phyloP scores from a whole-genome alignment of 2,329 filamentous ascomycete species.

The Penicillium sp. region DNA sequence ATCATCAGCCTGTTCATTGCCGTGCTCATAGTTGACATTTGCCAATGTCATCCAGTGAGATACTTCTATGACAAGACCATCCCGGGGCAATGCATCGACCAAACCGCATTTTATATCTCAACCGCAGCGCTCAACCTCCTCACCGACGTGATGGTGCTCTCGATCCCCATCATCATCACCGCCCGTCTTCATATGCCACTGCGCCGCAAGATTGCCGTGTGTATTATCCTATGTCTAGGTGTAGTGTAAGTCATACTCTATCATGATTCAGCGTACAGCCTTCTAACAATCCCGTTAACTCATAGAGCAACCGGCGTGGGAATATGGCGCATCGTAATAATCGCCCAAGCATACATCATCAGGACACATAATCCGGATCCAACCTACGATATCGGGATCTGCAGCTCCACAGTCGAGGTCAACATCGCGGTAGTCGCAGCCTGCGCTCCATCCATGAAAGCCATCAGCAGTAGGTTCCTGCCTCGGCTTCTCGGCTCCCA shows the following conservation, averaged over 20 bases:
- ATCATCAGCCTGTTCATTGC: slow-evolving; percentile 24
- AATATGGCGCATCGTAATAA: slow-evolving; percentile 30
- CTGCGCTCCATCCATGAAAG: slow-evolving; percentile 31
- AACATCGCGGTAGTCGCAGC: slow-evolving; percentile 32
- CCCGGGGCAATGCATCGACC: slow-evolving; percentile 29
- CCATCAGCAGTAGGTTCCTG: slow-evolving; percentile 18
- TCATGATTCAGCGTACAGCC: too few species aligned
- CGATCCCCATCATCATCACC: slow-evolving; percentile 34
- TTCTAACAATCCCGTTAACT: background rate
- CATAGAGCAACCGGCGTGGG: slow-evolving; percentile 30
- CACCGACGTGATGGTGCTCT: slow-evolving; percentile 32
- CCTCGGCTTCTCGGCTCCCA: slow-evolving; percentile 21
- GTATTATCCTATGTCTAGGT: slow-evolving; percentile 30
- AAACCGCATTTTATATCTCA: slow-evolving; percentile 29
- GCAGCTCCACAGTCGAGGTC: slow-evolving; percentile 32
- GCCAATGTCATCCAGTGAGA: slow-evolving; percentile 31
- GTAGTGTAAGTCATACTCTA: slow-evolving; percentile 19
- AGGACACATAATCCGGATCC: slow-evolving; percentile 10
- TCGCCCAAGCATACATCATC: slow-evolving; percentile 23
- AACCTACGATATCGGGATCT: slow-evolving; percentile 30
- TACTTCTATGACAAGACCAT: slow-evolving; percentile 25
- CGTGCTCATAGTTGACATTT: slow-evolving; percentile 30
- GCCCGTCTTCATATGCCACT: slow-evolving; percentile 30
- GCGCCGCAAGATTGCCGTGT: slow-evolving; percentile 31
- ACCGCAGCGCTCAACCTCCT: slow-evolving; percentile 31